These are phyloP conservation scores for Ganoderma lingzhi DNA, from an alignment of 1,284 basidiomycete species.

Conservation along the genomic window DNA sequence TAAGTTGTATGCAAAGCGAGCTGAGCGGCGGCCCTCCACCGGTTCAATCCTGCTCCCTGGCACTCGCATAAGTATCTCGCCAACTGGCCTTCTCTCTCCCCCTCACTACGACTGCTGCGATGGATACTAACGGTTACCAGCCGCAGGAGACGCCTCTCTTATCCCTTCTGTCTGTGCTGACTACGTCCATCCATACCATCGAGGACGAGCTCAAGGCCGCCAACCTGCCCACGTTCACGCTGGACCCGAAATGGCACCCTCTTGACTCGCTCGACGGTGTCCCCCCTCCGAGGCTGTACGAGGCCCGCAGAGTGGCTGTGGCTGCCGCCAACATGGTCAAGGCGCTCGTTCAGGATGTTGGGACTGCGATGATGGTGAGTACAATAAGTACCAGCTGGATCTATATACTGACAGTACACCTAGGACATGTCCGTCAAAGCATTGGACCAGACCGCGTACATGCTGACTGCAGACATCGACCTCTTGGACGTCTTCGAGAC, in stretches of 20 bases:
- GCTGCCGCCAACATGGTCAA: slow-evolving; percentile 14
- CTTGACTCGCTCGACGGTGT: slow-evolving; percentile 14
- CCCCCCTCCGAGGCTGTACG: slow-evolving; percentile 7
- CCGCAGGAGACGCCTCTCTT: not conserved
- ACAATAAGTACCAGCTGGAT: too few species aligned
- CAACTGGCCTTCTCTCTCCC: not conserved
- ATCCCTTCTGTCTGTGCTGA: slow-evolving; percentile 9
- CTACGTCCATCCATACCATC: slow-evolving; percentile 10
- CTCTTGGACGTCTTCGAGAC: slow-evolving; percentile 9
- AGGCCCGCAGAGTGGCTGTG: slow-evolving; percentile 5
- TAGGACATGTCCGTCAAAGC: slow-evolving; percentile 9
- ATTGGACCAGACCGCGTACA: slow-evolving; percentile 6
- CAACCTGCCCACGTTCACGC: slow-evolving; percentile 9
- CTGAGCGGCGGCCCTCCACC: not conserved
- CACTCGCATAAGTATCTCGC: not conserved
- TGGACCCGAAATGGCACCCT: slow-evolving; percentile 14
- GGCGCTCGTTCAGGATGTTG: slow-evolving; percentile 12
- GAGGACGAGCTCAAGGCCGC: slow-evolving; percentile 11
- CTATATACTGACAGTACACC: not conserved
- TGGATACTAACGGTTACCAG: not conserved
- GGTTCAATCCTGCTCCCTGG: not conserved
- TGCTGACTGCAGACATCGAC: slow-evolving; percentile 9
- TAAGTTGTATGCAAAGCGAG: not conserved
- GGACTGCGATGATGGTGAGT: slow-evolving; percentile 3
- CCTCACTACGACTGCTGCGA: not conserved